Base-by-base conservation (phyloP, 176 grass and related monocot species). In the Bothriochloa decipiens region DNA sequence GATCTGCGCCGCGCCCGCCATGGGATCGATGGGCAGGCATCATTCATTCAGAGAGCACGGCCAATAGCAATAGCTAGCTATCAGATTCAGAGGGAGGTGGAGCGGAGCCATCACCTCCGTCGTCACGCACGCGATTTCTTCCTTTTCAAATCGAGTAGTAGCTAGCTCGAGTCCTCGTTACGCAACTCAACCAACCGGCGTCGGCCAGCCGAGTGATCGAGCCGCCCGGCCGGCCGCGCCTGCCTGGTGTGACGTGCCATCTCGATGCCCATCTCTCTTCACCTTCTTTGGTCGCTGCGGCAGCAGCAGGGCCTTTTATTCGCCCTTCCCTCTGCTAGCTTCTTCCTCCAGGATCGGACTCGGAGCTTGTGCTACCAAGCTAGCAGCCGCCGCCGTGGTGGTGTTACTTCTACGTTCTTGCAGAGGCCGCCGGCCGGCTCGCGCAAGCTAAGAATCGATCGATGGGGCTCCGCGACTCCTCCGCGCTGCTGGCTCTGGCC, bases 161-260 rank as follows among this genome's bases (percentile, higher is more conserved):
- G 2, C 0, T 20, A 22, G 57, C 0, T 65, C 63, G 87, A 90
- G 84, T 90, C 76, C 6, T 86, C 50, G 58, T 49, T 53, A 90
- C 61, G 84, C 47, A 83, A 90, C 84, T 13, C 74, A 23, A 76
- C 88, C 88, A 86, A 90, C 88, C 57, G 79, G 77, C 74, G 79
- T 85, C 75, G 50, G 75, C 73, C 49, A 70, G 33, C 75, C 18
- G 76, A 78, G 1, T 77, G 74, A 42, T 11, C 20, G 53, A 22
- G 76, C 1, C 23, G n/a, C 7, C n/a, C 36, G 55, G 55, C 36
- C 63, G 11, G 12, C 63, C 50, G 78, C 39, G 43, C 43, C 12
- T 33, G 12, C 13, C 62, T 29, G 52, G 79, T 62, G 65, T 82
- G 88, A 86, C 83, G 50, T 86, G 67, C 83, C 84, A 90, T 90